Conservation (phyloP, 495 filamentous ascomycete species). For the Aspergillus conjunctus region DNA sequence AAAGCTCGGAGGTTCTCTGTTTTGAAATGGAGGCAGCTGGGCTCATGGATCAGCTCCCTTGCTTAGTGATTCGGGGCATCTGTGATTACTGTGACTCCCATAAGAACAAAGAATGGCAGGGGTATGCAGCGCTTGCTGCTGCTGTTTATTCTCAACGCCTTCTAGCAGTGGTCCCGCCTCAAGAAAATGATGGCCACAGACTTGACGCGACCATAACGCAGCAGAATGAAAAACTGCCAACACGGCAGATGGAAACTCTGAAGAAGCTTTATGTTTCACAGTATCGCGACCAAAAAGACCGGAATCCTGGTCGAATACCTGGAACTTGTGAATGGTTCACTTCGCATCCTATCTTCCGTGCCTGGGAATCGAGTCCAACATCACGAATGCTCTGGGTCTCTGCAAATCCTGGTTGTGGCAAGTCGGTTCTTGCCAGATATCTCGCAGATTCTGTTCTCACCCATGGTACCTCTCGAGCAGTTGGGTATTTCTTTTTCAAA, state of each 20-base stretch:
- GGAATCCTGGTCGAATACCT: constrained; percentile 33
- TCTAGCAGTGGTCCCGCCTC: not conserved
- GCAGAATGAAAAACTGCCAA: not conserved
- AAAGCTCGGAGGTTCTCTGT: not conserved
- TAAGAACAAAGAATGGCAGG: constrained; percentile 13
- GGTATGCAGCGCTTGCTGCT: constrained; percentile 11
- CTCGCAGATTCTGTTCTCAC: constrained; percentile 41
- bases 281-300: constrained; percentile 46
- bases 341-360: constrained; percentile 15
- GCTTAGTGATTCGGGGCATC: constrained; percentile 14
- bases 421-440: constrained; percentile 52
- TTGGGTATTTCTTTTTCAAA: constrained; percentile 64
- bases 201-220: not conserved
- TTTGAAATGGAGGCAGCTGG: constrained; percentile 10
- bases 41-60: constrained; percentile 7
- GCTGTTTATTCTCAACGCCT: constrained; percentile 3
- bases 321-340: constrained; percentile 43
- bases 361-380: not conserved
- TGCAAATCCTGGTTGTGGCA: constrained; percentile 58
- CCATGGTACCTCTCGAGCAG: not conserved
- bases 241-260: not conserved
- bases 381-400: constrained; percentile 50
- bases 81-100: constrained; percentile 20
- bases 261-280: constrained; percentile 19
- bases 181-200: not conserved